Evolutionary conservation across 2,329 filamentous ascomycete species (phyloP), one percentile per base, ranked within the genome.

Genomic region (Aureobasidium musti): DNA sequence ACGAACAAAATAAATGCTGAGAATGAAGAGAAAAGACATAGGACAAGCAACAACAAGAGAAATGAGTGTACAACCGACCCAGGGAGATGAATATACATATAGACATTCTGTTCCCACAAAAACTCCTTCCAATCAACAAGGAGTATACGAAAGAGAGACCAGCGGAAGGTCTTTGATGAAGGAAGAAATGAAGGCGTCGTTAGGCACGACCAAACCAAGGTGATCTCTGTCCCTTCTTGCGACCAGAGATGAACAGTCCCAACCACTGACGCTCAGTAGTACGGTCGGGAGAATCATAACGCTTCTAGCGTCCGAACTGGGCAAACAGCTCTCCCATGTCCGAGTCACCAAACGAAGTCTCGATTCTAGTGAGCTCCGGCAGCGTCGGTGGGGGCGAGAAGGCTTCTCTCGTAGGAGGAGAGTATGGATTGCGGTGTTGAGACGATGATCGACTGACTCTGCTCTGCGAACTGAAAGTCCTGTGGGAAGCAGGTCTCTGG

Each of bases 281-380:
- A 47, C 49, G 39, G 1, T 65, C 61, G 8, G 23, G 39, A 4
- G 21, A 45, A 28, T 56, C 61, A 41, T 65, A 65, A 35, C 61
- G 61, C 49, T 19, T 30, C 61, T 65, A 65, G 50, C 61, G 61
- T 35, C 61, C 61, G 17, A 65, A 43, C 1, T 65, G 49, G 5
- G 61, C 61, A 56, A 65, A 65, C 28, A 65, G 28, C 10, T 65
- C 61, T 26, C 50, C 50, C 61, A 65, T 65, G 50, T 65, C 61
- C 17, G 50, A 35, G 13, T 65, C 61, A 14, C 61, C 61, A 37
- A 65, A 65, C 11, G 61, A 47, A 7, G 61, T 65, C 19, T 65
- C 61, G 7, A 65, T 65, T 21, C 50, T 65, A 56, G 37, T 54
- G 54, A 66, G 54, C 56, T 66, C 64, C n/a, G 64, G 64, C 23